phyloP scores from a whole-genome alignment of 495 filamentous ascomycete genomes.

The Aspergillus cavernicola region DNA sequence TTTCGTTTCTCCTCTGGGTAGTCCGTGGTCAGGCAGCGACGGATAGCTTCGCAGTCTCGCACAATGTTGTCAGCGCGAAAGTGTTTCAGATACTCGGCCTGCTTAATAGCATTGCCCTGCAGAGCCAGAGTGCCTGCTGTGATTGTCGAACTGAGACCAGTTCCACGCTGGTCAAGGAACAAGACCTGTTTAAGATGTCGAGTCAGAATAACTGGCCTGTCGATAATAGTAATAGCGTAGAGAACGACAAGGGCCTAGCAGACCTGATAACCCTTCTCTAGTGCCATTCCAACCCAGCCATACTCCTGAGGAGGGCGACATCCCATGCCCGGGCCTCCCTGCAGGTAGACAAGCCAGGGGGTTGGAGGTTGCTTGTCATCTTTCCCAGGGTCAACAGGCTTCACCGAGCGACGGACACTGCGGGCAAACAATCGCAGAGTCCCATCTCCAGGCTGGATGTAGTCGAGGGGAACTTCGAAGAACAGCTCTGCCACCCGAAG shows the following conservation, averaged over 20 bases:
- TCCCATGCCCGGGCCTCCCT: constrained; percentile 77
- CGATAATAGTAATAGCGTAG: neutral
- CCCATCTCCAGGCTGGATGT: constrained; percentile 57
- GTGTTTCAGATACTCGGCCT: constrained; percentile 77
- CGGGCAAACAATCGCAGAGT: constrained; percentile 72
- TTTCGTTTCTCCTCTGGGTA: constrained; percentile 67
- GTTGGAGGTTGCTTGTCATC: constrained; percentile 46
- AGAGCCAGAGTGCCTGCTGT: constrained; percentile 63
- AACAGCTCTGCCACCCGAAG: constrained; percentile 74
- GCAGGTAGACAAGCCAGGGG: constrained; percentile 63
- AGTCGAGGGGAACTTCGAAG: constrained; percentile 80
- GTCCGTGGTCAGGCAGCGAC: constrained; percentile 64
- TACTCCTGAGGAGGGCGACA: constrained; percentile 69
- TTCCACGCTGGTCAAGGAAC: constrained; percentile 84
- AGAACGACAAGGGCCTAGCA: constrained; percentile 10
- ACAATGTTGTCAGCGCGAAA: constrained; percentile 91
- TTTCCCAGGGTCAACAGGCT: constrained; percentile 51
- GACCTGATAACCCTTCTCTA: constrained; percentile 74
- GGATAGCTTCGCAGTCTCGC: constrained; percentile 81
- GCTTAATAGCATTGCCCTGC: constrained; percentile 58
- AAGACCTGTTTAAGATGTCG: constrained; percentile 54
- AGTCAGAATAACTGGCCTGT: neutral
- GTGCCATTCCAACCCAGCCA: constrained; percentile 60
- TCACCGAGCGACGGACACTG: constrained; percentile 60
- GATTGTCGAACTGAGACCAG: constrained; percentile 76